A percentile compares a stretch with the other conserved stretches of the same genome.
These are phyloP conservation scores for Hypsizygus marmoreus DNA, from an alignment of 768 basidiomycete species.

Conservation along the genomic window DNA sequence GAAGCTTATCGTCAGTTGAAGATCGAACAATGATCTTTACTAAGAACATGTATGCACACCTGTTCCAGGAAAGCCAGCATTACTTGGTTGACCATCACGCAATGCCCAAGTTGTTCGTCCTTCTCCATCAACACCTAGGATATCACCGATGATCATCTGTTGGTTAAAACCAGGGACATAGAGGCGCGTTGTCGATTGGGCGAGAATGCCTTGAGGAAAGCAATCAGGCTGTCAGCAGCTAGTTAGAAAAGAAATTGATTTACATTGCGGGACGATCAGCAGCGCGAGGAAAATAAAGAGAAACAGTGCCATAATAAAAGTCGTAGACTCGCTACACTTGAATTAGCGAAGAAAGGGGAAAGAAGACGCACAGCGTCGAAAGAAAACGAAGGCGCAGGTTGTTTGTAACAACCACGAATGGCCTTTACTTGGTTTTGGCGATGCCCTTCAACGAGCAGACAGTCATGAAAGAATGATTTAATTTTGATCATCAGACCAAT, in stretches of 20 bases:
- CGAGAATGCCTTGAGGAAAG: too few species aligned
- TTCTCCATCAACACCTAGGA: background rate
- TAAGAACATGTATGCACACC: too few species aligned
- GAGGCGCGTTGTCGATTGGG: constrained; percentile 2
- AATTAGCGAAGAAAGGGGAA: background rate
- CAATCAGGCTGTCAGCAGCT: too few species aligned
- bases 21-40: too few species aligned
- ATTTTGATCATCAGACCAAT: too few species aligned
- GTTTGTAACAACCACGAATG: too few species aligned
- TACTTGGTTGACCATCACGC: too few species aligned
- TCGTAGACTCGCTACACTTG: background rate
- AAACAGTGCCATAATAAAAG: background rate
- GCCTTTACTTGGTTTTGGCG: too few species aligned
- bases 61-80: too few species aligned
- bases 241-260: background rate
- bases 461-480: too few species aligned
- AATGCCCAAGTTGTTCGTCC: constrained; percentile 9
- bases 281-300: background rate
- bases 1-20: too few species aligned
- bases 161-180: constrained; percentile 8
- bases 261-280: background rate
- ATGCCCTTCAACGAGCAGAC: too few species aligned
- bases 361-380: background rate
- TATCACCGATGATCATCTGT: constrained; percentile 2
- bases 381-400: background rate